Evolutionary conservation across 2,329 filamentous ascomycete genomes (phyloP), one percentile per base, ranked within the genome.

Genomic region (Corniculantispora saksenae): DNA sequence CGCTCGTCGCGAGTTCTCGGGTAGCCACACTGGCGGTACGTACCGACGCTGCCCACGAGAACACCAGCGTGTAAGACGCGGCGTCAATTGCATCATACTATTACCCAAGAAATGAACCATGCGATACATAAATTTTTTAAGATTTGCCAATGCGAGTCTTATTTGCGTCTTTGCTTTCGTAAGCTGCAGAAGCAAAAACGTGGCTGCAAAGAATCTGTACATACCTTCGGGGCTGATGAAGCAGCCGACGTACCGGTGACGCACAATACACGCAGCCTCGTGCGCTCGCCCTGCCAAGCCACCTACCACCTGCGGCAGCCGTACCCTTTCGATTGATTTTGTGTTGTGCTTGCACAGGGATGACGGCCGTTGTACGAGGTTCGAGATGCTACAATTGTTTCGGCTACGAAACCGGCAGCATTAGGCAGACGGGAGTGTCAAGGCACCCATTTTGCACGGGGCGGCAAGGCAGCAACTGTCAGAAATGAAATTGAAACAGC

Each of bases 201-300:
- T 15, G 35, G 38, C 54, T 57, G 15, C 54, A 21, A 56, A 8
- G 9, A n/a, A 25, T 32, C 19, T 35, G 43, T 57, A 15, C 27
- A 15, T 19, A 9, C 3, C 6, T 32, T 12, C 48, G 21, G 27
- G 35, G 9, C 35, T 48, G n/a, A 13, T 7, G 3, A 23, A 9
- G 29, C 27, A 23, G 27, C 43, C 27, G n/a, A 47, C 43, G 43
- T 43, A 23, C 29, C 45, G 7, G 45, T 51, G 57, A 50, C 45
- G 57, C 55, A 58, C 19, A 10, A 38, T 7, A 27, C 23, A 21
- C 56, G 45, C 57, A 60, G 57, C 57, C 57, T 60, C 45, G 29
- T 59, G 23, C n/a, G 56, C 40, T 17, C 43, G 27, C 43, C 13
- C 13, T 17, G 45, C 45, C 15, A 27, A n/a, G 29, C 56, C 43